Percentiles rank a stretch among this genome's conserved stretches.
phyloP scores from a whole-genome alignment of 2,329 filamentous ascomycete genomes.

The Hymenoscyphus salicellus region DNA sequence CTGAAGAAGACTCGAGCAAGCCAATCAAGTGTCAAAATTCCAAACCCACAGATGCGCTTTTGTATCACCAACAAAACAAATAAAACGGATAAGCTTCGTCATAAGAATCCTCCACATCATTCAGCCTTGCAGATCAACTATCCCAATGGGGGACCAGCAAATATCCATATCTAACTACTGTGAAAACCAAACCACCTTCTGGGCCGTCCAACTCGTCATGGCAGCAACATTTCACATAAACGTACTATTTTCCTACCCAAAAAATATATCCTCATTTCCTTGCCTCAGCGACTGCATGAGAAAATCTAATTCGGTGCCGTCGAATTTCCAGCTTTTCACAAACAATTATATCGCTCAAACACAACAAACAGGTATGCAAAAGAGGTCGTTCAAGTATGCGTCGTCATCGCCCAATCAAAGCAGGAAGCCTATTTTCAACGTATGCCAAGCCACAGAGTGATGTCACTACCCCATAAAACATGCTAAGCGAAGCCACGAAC shows the following conservation, averaged over 20 bases:
- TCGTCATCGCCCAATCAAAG: background rate
- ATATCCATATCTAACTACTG: too few relatives aligned
- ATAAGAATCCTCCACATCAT: background rate
- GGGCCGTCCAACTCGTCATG: background rate
- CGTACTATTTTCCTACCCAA: background rate
- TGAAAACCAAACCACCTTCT: too few relatives aligned
- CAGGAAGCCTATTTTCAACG: background rate
- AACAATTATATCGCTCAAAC: too few relatives aligned
- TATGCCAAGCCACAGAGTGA: background rate
- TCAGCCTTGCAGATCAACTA: background rate
- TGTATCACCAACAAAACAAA: background rate
- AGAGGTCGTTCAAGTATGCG: background rate
- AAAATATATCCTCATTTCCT: background rate
- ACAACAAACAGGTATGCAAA: background rate
- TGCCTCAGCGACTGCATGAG: too few relatives aligned
- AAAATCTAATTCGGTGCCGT: too few relatives aligned
- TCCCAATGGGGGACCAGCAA: too few relatives aligned
- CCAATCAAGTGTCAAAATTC: background rate
- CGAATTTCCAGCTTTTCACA: too few relatives aligned
- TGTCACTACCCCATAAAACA: background rate
- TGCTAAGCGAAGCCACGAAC: background rate
- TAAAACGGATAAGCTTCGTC: background rate
- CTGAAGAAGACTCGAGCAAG: background rate
- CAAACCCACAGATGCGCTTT: background rate
- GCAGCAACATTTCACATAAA: background rate